Percentiles rank a stretch among this genome's conserved stretches.
phyloP scores from a whole-genome alignment of 2,329 filamentous ascomycete species.

The Fusarium neocosmosporiellum region DNA sequence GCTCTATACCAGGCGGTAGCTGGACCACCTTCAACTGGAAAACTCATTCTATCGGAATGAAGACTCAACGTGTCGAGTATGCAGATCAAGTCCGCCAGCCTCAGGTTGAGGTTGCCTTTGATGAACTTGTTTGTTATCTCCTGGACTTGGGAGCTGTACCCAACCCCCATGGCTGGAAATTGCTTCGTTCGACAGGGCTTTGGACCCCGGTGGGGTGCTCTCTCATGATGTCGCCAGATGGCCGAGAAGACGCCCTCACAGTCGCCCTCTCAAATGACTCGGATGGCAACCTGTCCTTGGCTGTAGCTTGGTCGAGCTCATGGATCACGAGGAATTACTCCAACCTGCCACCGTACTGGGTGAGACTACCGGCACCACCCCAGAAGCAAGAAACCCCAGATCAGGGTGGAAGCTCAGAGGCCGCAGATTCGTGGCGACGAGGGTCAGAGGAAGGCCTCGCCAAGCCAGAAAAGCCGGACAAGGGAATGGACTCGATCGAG shows the following conservation, averaged over 20 bases:
- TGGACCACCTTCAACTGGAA: constrained; percentile 77
- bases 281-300: constrained; percentile 68
- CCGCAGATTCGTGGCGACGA: neutral
- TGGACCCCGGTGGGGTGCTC: constrained; percentile 71
- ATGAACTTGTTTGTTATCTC: constrained; percentile 70
- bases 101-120: constrained; percentile 65
- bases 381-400: neutral
- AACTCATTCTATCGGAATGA: constrained; percentile 69
- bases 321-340: constrained; percentile 65
- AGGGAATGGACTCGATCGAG: constrained; percentile 25
- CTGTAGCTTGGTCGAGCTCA: constrained; percentile 64
- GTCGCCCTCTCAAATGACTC: constrained; percentile 69
- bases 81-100: constrained; percentile 65
- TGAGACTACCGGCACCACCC: constrained; percentile 55
- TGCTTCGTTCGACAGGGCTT: constrained; percentile 66
- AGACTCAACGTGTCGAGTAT: constrained; percentile 73
- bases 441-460: constrained; percentile 4
- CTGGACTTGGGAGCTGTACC: constrained; percentile 72
- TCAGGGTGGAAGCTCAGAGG: neutral
- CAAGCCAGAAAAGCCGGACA: neutral
- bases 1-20: constrained; percentile 67
- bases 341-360: constrained; percentile 71
- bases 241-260: constrained; percentile 60
- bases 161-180: constrained; percentile 67
- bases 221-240: constrained; percentile 65